Conservation (phyloP, 2,329 filamentous ascomycete species). For the Trichoderma guizhouense region DNA sequence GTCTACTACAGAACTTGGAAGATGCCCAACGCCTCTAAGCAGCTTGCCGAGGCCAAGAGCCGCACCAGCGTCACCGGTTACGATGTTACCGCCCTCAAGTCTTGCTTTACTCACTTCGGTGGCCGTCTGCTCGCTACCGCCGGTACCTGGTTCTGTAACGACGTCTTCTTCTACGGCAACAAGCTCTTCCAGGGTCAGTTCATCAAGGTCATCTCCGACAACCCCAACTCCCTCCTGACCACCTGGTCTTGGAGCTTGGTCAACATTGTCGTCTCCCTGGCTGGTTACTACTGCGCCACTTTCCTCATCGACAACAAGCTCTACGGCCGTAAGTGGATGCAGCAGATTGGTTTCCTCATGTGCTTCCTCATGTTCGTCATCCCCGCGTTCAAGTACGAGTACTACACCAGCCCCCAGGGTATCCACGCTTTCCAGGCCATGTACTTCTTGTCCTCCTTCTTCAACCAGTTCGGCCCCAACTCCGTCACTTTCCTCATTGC, state of each 20-base stretch:
- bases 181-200: constrained; percentile 94
- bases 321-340: constrained; percentile 95
- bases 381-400: constrained; percentile 81
- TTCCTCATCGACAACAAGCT: constrained; percentile 94
- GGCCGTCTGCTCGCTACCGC: constrained; percentile 83
- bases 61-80: constrained; percentile 87
- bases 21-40: constrained; percentile 84
- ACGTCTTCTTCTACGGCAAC: constrained; percentile 99
- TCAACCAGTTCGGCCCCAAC: constrained; percentile 99
- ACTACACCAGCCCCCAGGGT: constrained; percentile 69
- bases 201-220: constrained; percentile 73
- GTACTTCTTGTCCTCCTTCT: constrained; percentile 97
- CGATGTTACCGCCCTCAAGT: constrained; percentile 75
- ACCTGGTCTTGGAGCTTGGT: constrained; percentile 90
- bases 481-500: constrained; percentile 94
- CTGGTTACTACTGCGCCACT: constrained; percentile 85
- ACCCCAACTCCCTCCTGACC: constrained; percentile 71
- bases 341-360: constrained; percentile 88
- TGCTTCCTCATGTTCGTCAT: constrained; percentile 92
- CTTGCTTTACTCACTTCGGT: constrained; percentile 80
- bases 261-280: constrained; percentile 83
- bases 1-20: constrained; percentile 95
- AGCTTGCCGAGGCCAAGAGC: constrained; percentile 79
- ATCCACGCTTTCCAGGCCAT: constrained; percentile 94
- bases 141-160: constrained; percentile 90